Evolutionary conservation across 2,329 filamentous ascomycete species (phyloP).

Genomic region (Trichoderma lentiforme): DNA sequence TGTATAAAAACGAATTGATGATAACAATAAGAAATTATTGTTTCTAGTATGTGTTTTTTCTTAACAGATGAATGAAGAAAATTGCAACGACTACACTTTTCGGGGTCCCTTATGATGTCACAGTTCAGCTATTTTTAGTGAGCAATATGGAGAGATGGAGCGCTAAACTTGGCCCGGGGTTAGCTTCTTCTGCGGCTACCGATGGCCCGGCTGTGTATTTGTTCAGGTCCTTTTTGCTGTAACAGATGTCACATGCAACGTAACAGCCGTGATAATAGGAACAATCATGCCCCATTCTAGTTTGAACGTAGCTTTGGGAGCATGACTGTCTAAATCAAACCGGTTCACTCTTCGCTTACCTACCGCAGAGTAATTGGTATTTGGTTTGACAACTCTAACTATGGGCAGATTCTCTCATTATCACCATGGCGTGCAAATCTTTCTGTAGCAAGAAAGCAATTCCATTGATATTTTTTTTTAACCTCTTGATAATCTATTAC

Average conservation of each 20-base stretch:
- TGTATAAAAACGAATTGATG: not conserved
- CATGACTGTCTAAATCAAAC: not conserved
- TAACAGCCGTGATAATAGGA: not conserved
- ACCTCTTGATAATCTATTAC: not conserved
- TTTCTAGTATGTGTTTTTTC: not conserved
- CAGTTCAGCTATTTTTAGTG: not conserved
- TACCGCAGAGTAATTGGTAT: not conserved
- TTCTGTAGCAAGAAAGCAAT: not conserved
- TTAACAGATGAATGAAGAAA: not conserved
- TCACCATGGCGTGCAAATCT: not conserved
- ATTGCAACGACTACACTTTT: not conserved
- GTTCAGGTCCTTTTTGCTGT: not conserved
- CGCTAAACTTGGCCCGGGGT: not conserved
- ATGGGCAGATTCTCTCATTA: not conserved
- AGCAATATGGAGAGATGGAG: not conserved
- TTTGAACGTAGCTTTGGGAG: not conserved
- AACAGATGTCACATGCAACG: not conserved
- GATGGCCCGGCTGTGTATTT: not conserved
- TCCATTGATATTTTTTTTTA: not conserved
- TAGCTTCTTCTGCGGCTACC: not conserved
- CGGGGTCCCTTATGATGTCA: not conserved
- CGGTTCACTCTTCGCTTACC: not conserved
- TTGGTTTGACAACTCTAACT: not conserved
- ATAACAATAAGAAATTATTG: not conserved
- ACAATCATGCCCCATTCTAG: not conserved